A percentile compares a stretch with the other conserved stretches of the same genome.
These are phyloP conservation scores for Mycosphaerella arachidis DNA, from an alignment of 2,329 filamentous ascomycete species.

Conservation along the genomic window DNA sequence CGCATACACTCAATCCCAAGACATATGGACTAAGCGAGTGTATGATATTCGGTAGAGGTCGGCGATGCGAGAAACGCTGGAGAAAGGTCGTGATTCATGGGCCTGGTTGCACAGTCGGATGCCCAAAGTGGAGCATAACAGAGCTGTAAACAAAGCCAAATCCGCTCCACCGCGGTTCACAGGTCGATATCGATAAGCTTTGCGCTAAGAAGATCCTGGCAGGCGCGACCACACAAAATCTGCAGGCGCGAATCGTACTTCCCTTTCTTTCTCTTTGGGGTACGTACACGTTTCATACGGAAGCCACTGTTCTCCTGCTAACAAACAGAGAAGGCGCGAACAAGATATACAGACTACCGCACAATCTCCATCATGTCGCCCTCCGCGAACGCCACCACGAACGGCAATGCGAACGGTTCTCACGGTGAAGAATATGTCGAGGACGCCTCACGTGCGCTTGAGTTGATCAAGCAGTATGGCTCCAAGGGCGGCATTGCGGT, in stretches of 20 bases:
- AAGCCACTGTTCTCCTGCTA: slow-evolving; percentile 8
- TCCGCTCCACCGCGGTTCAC: background rate
- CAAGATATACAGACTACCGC: background rate
- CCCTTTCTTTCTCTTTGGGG: slow-evolving; percentile 45
- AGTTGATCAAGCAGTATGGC: slow-evolving; percentile 72
- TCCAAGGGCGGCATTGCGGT: slow-evolving; percentile 81
- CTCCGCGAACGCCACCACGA: slow-evolving; percentile 47
- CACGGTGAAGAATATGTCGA: slow-evolving; percentile 18
- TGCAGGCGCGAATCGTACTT: slow-evolving; percentile 10
- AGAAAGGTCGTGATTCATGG: slow-evolving; percentile 4
- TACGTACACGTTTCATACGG: slow-evolving; percentile 35
- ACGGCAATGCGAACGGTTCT: slow-evolving; percentile 49
- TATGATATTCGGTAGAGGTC: background rate
- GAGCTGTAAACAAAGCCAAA: slow-evolving; percentile 4
- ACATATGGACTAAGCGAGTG: slow-evolving; percentile 1
- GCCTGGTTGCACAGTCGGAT: slow-evolving; percentile 8
- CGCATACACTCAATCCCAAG: background rate
- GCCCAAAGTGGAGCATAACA: background rate
- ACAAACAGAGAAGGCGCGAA: slow-evolving; percentile 1
- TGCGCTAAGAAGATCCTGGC: background rate
- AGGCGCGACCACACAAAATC: too few species aligned
- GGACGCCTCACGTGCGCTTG: slow-evolving; percentile 53
- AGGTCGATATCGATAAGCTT: background rate
- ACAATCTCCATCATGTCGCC: slow-evolving; percentile 51
- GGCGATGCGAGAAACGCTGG: background rate